Conservation (phyloP, 345 rosid genomes). For the Leavenworthia alabamica region DNA sequence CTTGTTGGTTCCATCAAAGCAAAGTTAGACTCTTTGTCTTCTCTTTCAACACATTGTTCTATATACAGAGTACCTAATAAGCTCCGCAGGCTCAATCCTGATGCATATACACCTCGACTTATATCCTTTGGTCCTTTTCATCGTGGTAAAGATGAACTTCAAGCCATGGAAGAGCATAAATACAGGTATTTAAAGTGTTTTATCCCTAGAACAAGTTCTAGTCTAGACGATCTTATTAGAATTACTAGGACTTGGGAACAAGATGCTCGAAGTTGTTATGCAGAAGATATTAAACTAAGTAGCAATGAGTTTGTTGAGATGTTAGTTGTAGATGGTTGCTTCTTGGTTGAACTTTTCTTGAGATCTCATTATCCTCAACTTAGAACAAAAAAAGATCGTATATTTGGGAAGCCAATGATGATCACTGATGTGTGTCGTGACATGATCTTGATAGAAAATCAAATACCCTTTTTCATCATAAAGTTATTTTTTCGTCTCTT, state of each 20-base stretch:
- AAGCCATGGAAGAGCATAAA: constrained; percentile 31
- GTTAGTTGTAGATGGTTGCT: constrained; percentile 31
- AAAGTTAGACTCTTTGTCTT: constrained; percentile 20
- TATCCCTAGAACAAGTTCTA: constrained; percentile 11
- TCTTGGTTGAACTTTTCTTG: constrained; percentile 32
- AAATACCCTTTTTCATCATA: constrained; percentile 13
- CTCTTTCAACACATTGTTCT: constrained; percentile 15
- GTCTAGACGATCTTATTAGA: constrained; percentile 12
- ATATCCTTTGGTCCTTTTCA: constrained; percentile 26
- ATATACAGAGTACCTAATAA: constrained; percentile 25
- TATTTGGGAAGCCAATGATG: constrained; percentile 34
- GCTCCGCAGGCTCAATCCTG: constrained; percentile 17
- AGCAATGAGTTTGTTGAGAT: constrained; percentile 27
- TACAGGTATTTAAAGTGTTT: constrained; percentile 26
- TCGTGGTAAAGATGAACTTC: constrained; percentile 8
- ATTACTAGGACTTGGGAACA: constrained; percentile 22
- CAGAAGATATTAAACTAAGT: constrained; percentile 13
- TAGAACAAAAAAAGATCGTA: constrained; percentile 11
- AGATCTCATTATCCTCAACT: constrained; percentile 10
- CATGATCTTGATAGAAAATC: constrained; percentile 19
- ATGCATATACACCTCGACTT: constrained; percentile 20
- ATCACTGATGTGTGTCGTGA: constrained; percentile 21
- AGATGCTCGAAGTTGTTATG: constrained; percentile 29
- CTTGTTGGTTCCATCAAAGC: constrained; percentile 12
- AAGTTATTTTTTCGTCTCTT: neutral